phyloP scores from a whole-genome alignment of 2,329 filamentous ascomycete species.

The Cercospora brassicicola region DNA sequence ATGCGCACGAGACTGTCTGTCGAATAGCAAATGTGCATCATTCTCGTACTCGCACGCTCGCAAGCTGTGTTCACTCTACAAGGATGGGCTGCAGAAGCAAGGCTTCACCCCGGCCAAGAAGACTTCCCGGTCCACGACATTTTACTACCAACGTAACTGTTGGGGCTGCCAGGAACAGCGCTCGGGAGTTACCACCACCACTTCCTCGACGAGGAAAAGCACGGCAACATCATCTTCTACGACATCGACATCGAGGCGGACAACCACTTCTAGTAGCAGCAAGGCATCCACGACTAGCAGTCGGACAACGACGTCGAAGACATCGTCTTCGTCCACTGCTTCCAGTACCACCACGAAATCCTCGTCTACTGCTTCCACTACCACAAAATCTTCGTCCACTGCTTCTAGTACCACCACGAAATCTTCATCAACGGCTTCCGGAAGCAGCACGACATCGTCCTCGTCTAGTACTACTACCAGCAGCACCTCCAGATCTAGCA shows the following conservation, averaged over 20 bases:
- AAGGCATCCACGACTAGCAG: not conserved
- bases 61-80: not conserved
- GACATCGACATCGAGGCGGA: not conserved
- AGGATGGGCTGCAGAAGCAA: not conserved
- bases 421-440: not conserved
- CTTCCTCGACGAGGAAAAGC: not conserved
- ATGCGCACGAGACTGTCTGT: not conserved
- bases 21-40: not conserved
- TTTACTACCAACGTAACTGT: constrained; percentile 1
- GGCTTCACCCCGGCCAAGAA: not conserved
- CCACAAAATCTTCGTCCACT: not conserved
- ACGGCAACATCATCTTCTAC: not conserved
- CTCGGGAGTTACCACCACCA: not conserved
- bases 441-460: not conserved
- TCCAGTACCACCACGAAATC: not conserved
- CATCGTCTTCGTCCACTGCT: not conserved
- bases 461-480: not conserved
- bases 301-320: not conserved
- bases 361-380: not conserved
- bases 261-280: not conserved
- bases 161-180: not conserved
- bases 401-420: not conserved
- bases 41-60: not conserved
- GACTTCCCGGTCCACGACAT: not conserved
- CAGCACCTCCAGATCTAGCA: not conserved